Evolutionary conservation across 345 rosid species (phyloP).

Genomic region (Citrus inodora): DNA sequence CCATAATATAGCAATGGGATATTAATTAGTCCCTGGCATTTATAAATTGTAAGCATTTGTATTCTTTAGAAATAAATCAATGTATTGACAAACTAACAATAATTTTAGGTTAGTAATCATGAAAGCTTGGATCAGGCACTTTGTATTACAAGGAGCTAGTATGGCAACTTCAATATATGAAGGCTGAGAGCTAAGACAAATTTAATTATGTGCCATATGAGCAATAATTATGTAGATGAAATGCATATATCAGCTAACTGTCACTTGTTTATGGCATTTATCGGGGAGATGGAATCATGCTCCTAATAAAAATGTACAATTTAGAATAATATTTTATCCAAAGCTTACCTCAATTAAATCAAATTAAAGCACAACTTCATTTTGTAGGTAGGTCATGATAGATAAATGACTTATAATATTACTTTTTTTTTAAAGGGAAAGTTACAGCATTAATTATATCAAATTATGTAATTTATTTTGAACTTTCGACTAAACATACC

Average conservation of each 20-base stretch:
- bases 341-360: too few species aligned
- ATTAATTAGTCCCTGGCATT: neutral
- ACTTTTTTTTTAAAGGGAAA: too few species aligned
- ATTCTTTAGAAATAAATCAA: neutral
- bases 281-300: neutral
- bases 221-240: neutral
- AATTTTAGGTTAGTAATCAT: too few species aligned
- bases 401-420: too few species aligned
- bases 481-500: too few species aligned
- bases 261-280: neutral
- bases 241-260: neutral
- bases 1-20: neutral
- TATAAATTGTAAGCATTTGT: neutral
- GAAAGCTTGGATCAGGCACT: neutral
- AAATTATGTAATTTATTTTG: too few species aligned
- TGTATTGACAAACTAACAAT: too few species aligned
- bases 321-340: neutral
- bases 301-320: neutral
- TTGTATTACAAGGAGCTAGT: neutral
- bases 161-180: neutral
- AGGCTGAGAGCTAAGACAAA: neutral
- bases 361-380: neutral
- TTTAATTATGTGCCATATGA: too few species aligned
- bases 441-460: too few species aligned
- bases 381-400: too few species aligned